Percentiles rank a stretch among this genome's conserved stretches.
Evolutionary conservation across 345 rosid genomes (phyloP).

Genomic region (Syzygium jambos): DNA sequence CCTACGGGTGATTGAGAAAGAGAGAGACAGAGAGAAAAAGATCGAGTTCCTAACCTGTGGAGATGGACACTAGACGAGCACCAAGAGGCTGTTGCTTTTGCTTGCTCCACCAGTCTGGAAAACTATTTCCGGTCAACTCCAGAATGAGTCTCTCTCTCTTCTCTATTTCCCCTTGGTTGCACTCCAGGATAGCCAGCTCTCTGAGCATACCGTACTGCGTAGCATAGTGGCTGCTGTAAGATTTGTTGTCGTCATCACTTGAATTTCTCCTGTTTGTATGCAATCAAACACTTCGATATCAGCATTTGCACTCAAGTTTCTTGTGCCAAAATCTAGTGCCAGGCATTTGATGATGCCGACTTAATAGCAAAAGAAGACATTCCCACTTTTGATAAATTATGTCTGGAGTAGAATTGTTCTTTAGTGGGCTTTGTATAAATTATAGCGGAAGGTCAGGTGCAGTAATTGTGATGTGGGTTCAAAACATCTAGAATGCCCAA

Average conservation of each 20-base stretch:
- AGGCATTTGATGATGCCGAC: not conserved
- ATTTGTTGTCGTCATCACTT: conserved; percentile 15
- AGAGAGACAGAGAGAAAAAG: not conserved
- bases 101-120: conserved; percentile 41
- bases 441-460: not conserved
- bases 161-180: conserved; percentile 9
- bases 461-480: not conserved
- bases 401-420: not conserved
- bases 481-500: not conserved
- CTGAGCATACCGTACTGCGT: conserved; percentile 40
- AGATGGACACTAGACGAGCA: conserved; percentile 35
- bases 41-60: conserved; percentile 24
- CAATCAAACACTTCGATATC: not conserved
- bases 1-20: not conserved
- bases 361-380: not conserved
- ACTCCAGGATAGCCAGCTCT: conserved; percentile 28
- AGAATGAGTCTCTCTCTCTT: conserved; percentile 25
- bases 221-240: conserved; percentile 27
- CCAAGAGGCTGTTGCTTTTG: conserved; percentile 4
- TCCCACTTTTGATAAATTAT: not conserved
- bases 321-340: not conserved
- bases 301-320: not conserved
- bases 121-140: conserved; percentile 14
- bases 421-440: not conserved
- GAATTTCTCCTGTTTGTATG: conserved; percentile 21